These are phyloP conservation scores for Parietichytrium sp. DNA, from an alignment of 108 stramenopile genomes.

Conservation along the genomic window DNA sequence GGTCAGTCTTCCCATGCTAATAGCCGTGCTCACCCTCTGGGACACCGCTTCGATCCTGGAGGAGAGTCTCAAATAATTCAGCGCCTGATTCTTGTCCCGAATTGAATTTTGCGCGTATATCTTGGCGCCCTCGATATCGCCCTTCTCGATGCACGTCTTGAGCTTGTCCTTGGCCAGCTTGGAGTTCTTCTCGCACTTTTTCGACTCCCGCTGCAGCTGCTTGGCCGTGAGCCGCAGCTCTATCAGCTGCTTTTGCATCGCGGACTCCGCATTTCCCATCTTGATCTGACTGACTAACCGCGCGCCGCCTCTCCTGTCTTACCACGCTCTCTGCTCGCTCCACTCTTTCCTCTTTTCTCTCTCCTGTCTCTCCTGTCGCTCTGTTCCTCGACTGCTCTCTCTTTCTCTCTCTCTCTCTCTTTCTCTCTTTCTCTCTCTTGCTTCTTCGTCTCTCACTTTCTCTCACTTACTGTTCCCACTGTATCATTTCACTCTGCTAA, in stretches of 20 bases:
- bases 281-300: too few species aligned
- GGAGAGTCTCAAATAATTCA: conserved; percentile 84
- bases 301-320: too few species aligned
- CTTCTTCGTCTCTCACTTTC: too few species aligned
- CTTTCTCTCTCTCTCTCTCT: too few species aligned
- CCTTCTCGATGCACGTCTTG: conserved; percentile 80
- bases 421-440: too few species aligned
- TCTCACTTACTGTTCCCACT: too few species aligned
- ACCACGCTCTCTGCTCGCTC: too few species aligned
- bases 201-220: conserved; percentile 86
- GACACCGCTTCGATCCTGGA: conserved; percentile 90
- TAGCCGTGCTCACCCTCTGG: conserved; percentile 87
- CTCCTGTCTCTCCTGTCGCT: too few species aligned
- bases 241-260: conserved; percentile 85
- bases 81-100: conserved; percentile 92
- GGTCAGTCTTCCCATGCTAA: conserved; percentile 89
- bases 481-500: too few species aligned
- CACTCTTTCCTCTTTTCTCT: too few species aligned
- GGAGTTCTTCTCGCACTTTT: conserved; percentile 96
- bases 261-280: conserved; percentile 28
- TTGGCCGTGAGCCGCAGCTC: conserved; percentile 89
- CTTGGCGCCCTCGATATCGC: conserved; percentile 87
- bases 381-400: too few species aligned
- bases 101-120: conserved; percentile 97
- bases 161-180: conserved; percentile 78